phyloP scores from a whole-genome alignment of 805 yeast genomes.

The Yarrowia sp. region DNA sequence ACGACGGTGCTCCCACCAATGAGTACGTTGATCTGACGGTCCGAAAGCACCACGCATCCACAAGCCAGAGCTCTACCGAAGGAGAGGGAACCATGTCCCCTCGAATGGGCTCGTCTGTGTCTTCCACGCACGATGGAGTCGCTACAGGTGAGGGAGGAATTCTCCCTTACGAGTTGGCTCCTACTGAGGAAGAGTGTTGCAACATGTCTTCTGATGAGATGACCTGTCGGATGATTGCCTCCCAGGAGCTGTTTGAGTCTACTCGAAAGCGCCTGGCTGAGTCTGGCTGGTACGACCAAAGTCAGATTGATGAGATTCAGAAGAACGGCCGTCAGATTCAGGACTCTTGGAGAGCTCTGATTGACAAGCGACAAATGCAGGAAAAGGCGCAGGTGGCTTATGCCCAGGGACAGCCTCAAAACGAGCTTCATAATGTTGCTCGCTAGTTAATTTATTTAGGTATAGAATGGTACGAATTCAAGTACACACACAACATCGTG shows the following conservation, averaged over 20 bases:
- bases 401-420: not conserved
- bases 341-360: slow-evolving; percentile 2
- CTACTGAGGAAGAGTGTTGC: slow-evolving; percentile 19
- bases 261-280: slow-evolving; percentile 20
- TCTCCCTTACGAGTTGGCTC: slow-evolving; percentile 20
- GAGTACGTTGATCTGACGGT: not conserved
- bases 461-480: slow-evolving; percentile 22
- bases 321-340: slow-evolving; percentile 17
- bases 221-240: slow-evolving; percentile 23
- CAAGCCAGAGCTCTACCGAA: slow-evolving; percentile 23
- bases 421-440: not conserved
- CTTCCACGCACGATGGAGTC: slow-evolving; percentile 18
- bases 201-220: slow-evolving; percentile 18
- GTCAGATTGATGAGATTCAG: slow-evolving; percentile 18
- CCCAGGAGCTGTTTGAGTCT: slow-evolving; percentile 14
- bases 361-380: not conserved
- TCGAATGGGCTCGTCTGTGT: slow-evolving; percentile 14
- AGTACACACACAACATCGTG: not conserved
- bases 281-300: slow-evolving; percentile 23
- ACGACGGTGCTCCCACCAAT: slow-evolving; percentile 7
- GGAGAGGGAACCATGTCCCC: slow-evolving; percentile 21
- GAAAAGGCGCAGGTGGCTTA: not conserved
- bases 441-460: slow-evolving; percentile 22
- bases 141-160: slow-evolving; percentile 23
- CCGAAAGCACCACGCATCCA: slow-evolving; percentile 10